A percentile compares a stretch with the other conserved stretches of the same genome.
Conservation (phyloP, 345 rosid species). For the Populus davidiana region DNA sequence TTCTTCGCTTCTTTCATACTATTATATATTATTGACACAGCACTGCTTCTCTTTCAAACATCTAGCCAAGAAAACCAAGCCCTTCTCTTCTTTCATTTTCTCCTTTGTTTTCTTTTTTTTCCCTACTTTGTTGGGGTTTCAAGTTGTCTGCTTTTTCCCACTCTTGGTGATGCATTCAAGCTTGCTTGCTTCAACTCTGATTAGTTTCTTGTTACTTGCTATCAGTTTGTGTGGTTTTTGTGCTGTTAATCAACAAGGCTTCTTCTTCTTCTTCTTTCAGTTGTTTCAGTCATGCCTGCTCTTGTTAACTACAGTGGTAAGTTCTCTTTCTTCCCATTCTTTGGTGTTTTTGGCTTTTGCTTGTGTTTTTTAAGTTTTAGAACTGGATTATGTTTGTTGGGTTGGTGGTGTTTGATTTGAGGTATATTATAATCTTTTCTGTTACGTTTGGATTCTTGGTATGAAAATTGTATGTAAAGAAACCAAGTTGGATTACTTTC, state of each 20-base stretch:
- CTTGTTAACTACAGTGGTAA: constrained; percentile 58
- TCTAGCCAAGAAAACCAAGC: neutral
- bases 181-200: constrained; percentile 17
- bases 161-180: constrained; percentile 38
- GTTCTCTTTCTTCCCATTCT: constrained; percentile 6
- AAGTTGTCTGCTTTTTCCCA: constrained; percentile 7
- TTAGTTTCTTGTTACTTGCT: constrained; percentile 17
- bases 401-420: neutral
- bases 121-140: constrained; percentile 53
- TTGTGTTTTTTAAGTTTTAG: neutral
- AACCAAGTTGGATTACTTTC: neutral
- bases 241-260: constrained; percentile 18
- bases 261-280: constrained; percentile 11
- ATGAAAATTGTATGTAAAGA: neutral
- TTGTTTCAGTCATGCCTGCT: constrained; percentile 53
- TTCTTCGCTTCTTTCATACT: neutral
- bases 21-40: neutral
- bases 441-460: neutral
- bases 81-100: neutral
- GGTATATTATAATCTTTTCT: neutral
- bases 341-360: neutral
- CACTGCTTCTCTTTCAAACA: neutral
- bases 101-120: constrained; percentile 31
- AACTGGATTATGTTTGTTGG: neutral
- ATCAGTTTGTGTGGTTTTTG: constrained; percentile 6